Evolutionary conservation across 257 asterid species (phyloP), one percentile per base, ranked within the genome.

Genomic region (Solanum chiquidenum): DNA sequence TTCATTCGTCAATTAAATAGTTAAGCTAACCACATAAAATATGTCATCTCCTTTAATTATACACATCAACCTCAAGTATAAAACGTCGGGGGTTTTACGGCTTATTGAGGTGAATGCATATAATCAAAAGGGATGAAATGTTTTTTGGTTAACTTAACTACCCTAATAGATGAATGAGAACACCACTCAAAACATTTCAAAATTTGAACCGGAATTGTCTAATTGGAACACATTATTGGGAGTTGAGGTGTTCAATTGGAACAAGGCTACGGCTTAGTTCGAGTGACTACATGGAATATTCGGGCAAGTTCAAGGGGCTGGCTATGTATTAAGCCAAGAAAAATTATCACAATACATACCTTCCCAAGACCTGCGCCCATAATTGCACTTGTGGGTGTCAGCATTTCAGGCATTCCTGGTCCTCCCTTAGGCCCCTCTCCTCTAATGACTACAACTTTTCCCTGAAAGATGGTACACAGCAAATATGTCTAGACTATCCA

Each of bases 371-470:
- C 99, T 16, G 99, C 99, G 2, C 99, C 99, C 98, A 97, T 93
- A 91, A 97, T 97, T 60, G 99, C 99, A 90, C 99, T 95, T 37
- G 99, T 97, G 83, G 99, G 99, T 79, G 99, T 97, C 75, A 97
- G 94, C 99, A 97, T 97, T 92, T 97, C 99, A 4, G 99, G 99
- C 99, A 97, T 97, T 55, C 99, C 99, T 7, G 99, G 98, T 60
- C 99, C 99, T 13, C 99, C 99, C 88, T 97, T 97, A 66, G 99
- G 99, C 9, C 99, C 99, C 90, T 97, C 99, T 86, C 99, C 99
- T 91, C 98, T 90, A 86, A 97, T 97, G 84, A 97, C 97, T 3
- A 97, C 95, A 25, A 97, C 99, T 92, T 92, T 97, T 34, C 99
- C 99, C 99, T 96, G 94, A 83, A 91, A 87, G 86, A 86, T 49